These are phyloP conservation scores for Chernovozyma sophiae-reginae DNA, from an alignment of 1,139 yeast genomes.

Conservation along the genomic window DNA sequence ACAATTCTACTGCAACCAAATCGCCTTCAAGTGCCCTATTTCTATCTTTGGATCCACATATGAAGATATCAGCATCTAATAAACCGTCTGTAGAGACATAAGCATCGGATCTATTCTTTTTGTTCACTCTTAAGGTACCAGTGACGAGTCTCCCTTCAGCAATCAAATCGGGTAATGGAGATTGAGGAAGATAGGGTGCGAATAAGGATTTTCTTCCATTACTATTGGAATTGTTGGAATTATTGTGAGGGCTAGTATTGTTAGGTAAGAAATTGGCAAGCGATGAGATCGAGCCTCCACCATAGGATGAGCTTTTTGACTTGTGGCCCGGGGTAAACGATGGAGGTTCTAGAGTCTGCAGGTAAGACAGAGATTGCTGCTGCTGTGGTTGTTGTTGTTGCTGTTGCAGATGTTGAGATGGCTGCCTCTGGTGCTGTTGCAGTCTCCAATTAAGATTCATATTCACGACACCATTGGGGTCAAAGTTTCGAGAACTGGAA, in stretches of 20 bases:
- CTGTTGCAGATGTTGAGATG: too few species aligned
- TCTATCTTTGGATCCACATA: slow-evolving; percentile 98
- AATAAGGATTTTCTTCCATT: slow-evolving; percentile 77
- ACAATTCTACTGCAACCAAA: slow-evolving; percentile 87
- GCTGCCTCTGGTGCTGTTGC: slow-evolving; percentile 17
- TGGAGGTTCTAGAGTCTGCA: slow-evolving; percentile 42
- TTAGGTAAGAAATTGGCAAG: slow-evolving; percentile 37
- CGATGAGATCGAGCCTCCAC: slow-evolving; percentile 58
- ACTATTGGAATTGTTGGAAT: slow-evolving; percentile 19
- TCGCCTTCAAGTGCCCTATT: slow-evolving; percentile 97
- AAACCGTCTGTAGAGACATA: slow-evolving; percentile 95
- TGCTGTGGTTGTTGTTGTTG: slow-evolving; percentile 17
- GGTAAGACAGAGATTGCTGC: slow-evolving; percentile 17
- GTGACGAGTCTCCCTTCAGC: slow-evolving; percentile 89
- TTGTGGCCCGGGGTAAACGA: slow-evolving; percentile 79
- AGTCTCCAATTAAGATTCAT: slow-evolving; percentile 65
- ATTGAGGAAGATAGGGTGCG: slow-evolving; percentile 94
- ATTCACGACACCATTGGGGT: slow-evolving; percentile 31
- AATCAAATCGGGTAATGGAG: slow-evolving; percentile 82
- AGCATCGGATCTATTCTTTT: slow-evolving; percentile 94
- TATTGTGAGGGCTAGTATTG: slow-evolving; percentile 11
- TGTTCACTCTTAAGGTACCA: slow-evolving; percentile 89
- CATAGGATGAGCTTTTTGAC: slow-evolving; percentile 62
- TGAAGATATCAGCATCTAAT: slow-evolving; percentile 92
- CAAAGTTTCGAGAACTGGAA: slow-evolving; percentile 56